Conservation (phyloP, 805 yeast genomes). For the Saturnispora sanitii region DNA sequence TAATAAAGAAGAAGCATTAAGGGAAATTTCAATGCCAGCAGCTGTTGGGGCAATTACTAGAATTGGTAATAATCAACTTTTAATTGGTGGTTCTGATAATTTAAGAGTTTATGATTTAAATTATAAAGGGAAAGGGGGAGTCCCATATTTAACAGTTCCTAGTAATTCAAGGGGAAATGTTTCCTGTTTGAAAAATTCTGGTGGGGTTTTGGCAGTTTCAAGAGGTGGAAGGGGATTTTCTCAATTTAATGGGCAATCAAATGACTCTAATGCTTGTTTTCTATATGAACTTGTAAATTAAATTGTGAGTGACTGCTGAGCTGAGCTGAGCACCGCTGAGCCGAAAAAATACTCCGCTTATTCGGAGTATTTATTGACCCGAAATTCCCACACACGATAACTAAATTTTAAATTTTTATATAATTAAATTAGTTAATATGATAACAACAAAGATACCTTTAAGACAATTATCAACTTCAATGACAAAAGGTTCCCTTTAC, state of each 20-base stretch:
- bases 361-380: too few relatives aligned
- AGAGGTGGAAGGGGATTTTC: neutral
- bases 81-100: neutral
- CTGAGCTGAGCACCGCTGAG: too few relatives aligned
- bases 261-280: too few relatives aligned
- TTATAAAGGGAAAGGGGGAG: slow-evolving; percentile 25
- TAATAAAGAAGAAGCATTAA: neutral
- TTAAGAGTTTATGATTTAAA: slow-evolving; percentile 15
- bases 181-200: slow-evolving; percentile 59
- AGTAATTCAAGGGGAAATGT: slow-evolving; percentile 94
- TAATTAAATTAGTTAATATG: too few relatives aligned
- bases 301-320: too few relatives aligned
- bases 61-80: neutral
- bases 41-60: neutral
- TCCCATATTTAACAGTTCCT: slow-evolving; percentile 85
- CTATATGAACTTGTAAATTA: too few relatives aligned
- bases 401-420: too few relatives aligned
- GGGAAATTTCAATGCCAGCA: neutral
- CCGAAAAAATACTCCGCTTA: too few relatives aligned
- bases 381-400: too few relatives aligned
- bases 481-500: slow-evolving; percentile 53
- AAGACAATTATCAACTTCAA: neutral
- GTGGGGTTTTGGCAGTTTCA: slow-evolving; percentile 31
- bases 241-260: too few relatives aligned
- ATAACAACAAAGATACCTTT: too few relatives aligned